Evolutionary conservation across 75 land plant genomes (phyloP), one percentile per base, ranked within the genome.

Genomic region (Cupressus sempervirens): DNA sequence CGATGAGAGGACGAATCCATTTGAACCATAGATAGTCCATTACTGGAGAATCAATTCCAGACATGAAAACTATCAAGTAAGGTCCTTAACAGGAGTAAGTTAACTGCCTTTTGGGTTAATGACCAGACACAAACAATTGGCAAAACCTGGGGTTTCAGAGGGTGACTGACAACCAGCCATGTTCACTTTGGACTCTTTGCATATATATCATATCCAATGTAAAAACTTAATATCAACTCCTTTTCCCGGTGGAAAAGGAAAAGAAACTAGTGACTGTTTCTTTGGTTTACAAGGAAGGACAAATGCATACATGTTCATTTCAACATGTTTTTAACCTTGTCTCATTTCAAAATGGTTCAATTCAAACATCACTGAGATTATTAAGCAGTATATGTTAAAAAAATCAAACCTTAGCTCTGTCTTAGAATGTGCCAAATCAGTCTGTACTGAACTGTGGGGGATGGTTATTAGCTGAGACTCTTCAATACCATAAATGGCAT

Each of bases 401-500:
- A 10, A 35, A 52, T 34, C 40, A 35, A 50, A 98, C 98, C 98
- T 93, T 38, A 94, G 88, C 85, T 98, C 98, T 15, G 93, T 92
- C 89, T 98, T 98, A 26, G 98, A 94, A 87, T 89, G 88, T 4
- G 98, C 94, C 26, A 91, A 84, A 77, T 98, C 98, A 18, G 98
- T 88, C 83, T 98, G 98, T 62, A 98, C 89, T n/a, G 94, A 86
- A 29, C 93, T 88, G 86, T 98, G 98, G 1, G 99, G 99, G 46
- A 98, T 90, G 8, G 98, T 91, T 53, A 96, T 90, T 82, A 98
- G 79, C 74, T 98, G 98, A 86, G 91, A 95, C 86, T 98, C 99
- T 41, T 96, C 97, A 29, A 98, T 94, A 74, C 93, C 53, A 84
- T 98, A 98, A 20, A 98, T 92, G 14, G 99, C 93, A 89, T 98